Percentiles rank a stretch among this genome's conserved stretches.
phyloP scores from a whole-genome alignment of 2,329 filamentous ascomycete species.

The Fusarium secorum region DNA sequence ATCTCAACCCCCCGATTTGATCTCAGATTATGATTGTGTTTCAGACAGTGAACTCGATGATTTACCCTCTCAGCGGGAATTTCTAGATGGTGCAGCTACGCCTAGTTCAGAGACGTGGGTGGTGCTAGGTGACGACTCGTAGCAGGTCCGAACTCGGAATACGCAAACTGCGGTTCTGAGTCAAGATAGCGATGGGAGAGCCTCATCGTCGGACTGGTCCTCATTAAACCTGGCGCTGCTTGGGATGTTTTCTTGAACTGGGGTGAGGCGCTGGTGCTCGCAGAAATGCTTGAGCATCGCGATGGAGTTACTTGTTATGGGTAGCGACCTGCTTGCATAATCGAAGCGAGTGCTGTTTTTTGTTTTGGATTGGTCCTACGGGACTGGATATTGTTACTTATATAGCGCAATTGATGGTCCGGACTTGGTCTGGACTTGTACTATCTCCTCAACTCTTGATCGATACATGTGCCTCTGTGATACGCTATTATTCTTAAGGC shows the following conservation, averaged over 20 bases:
- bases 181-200: constrained; percentile 40
- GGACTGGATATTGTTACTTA: background rate
- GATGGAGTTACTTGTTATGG: background rate
- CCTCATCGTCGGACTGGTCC: constrained; percentile 50
- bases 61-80: constrained; percentile 44
- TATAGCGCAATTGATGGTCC: constrained; percentile 4
- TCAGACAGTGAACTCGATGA: constrained; percentile 49
- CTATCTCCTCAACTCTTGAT: background rate
- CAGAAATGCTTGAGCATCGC: constrained; percentile 41
- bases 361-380: constrained; percentile 6
- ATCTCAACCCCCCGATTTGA: constrained; percentile 48
- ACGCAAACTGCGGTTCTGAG: constrained; percentile 43
- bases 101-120: constrained; percentile 51
- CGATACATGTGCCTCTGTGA: rapidly evolving
- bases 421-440: background rate
- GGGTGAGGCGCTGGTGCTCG: constrained; percentile 40
- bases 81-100: constrained; percentile 41
- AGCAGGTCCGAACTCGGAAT: constrained; percentile 52
- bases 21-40: constrained; percentile 49
- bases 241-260: background rate
- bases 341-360: constrained; percentile 24
- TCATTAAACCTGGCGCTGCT: constrained; percentile 42
- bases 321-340: constrained; percentile 34
- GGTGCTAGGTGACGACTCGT: constrained; percentile 56
- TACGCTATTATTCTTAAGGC: rapidly evolving